phyloP scores from a whole-genome alignment of 169 alveolate species.

The Plasmodium knowlesi region DNA sequence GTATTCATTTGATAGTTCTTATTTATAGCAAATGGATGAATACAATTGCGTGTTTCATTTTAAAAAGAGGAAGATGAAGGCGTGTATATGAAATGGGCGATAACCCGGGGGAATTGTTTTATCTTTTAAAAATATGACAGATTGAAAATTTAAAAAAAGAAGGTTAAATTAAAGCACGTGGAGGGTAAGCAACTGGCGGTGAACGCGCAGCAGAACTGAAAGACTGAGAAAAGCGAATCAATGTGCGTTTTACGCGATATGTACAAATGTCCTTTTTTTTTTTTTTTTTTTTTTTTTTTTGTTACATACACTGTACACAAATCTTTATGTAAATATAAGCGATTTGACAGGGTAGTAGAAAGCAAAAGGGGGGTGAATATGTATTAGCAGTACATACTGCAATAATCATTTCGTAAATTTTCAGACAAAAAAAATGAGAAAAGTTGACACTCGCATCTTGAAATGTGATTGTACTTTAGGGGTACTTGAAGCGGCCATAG shows the following conservation, averaged over 20 bases:
- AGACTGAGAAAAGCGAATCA: neutral
- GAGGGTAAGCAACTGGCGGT: neutral
- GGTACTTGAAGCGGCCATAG: neutral
- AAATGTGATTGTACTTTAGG: neutral
- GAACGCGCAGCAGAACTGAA: neutral
- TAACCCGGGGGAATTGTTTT: neutral
- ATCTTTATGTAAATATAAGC: neutral
- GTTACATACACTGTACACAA: neutral
- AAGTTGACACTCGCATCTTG: neutral
- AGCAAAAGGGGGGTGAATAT: neutral
- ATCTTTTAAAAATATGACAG: neutral
- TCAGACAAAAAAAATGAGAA: neutral
- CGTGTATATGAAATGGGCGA: neutral
- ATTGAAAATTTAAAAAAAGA: neutral
- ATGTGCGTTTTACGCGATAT: neutral
- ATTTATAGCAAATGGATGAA: neutral
- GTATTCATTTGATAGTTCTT: neutral
- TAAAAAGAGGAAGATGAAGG: neutral
- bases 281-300: neutral
- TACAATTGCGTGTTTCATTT: neutral
- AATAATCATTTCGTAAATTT: neutral
- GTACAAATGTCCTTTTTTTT: neutral
- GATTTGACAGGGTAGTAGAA: neutral
- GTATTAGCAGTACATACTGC: neutral
- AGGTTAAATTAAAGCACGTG: neutral